Evolutionary conservation across 352 stramenopile genomes (phyloP).

Genomic region (Globisporangium canariense): DNA sequence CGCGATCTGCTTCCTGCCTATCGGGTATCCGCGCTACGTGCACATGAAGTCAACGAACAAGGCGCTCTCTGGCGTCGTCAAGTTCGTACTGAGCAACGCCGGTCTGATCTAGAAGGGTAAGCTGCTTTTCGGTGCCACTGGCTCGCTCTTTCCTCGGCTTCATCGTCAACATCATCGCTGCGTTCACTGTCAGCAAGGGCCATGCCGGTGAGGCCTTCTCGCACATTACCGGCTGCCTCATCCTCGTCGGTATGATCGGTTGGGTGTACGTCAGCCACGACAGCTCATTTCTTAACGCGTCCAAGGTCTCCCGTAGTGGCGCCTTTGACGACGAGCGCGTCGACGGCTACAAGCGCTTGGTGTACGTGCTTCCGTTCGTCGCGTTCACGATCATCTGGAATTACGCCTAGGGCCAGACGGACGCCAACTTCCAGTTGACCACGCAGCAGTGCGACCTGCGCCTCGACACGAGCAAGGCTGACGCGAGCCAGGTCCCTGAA

Average conservation of each 20-base stretch:
- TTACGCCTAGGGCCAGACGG: too few relatives aligned
- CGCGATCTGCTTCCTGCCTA: slow-evolving; percentile 37
- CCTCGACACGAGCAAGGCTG: slow-evolving; percentile 6
- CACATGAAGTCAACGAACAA: slow-evolving; percentile 33
- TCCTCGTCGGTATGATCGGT: slow-evolving; percentile 25
- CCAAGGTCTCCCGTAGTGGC: slow-evolving; percentile 27
- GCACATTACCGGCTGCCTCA: slow-evolving; percentile 32
- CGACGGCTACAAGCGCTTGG: too few relatives aligned
- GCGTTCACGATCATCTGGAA: too few relatives aligned
- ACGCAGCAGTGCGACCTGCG: too few relatives aligned
- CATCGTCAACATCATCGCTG: slow-evolving; percentile 48
- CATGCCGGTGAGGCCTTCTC: slow-evolving; percentile 42
- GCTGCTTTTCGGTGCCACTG: slow-evolving; percentile 38
- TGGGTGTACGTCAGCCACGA: slow-evolving; percentile 40
- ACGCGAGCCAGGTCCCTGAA: too few relatives aligned
- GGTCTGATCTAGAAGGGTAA: slow-evolving; percentile 25
- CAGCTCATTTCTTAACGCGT: slow-evolving; percentile 35
- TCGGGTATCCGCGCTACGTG: slow-evolving; percentile 50
- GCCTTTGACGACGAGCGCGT: slow-evolving; percentile 35
- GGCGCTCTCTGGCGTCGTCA: slow-evolving; percentile 44
- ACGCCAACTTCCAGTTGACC: too few relatives aligned
- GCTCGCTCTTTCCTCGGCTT: slow-evolving; percentile 36
- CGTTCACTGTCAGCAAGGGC: slow-evolving; percentile 41
- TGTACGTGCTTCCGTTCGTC: too few relatives aligned
- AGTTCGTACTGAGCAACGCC: slow-evolving; percentile 27